These are phyloP conservation scores for Nicotiana noctiflora DNA, from an alignment of 257 asterid species.

Conservation along the genomic window DNA sequence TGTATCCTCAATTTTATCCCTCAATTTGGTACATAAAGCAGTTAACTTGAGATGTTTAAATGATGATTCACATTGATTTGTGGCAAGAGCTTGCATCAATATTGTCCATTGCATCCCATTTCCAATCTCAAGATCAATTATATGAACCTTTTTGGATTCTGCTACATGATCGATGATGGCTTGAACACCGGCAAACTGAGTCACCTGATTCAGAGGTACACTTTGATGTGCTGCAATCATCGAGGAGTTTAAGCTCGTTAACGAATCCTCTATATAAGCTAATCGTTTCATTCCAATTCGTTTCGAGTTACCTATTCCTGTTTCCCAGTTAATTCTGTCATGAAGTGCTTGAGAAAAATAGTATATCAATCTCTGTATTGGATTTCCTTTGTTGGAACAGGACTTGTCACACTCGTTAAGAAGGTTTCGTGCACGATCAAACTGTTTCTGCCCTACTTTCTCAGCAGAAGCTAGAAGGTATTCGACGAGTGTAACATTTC, in stretches of 20 bases:
- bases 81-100: slow-evolving; percentile 61
- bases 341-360: slow-evolving; percentile 27
- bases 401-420: slow-evolving; percentile 22
- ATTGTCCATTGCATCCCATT: slow-evolving; percentile 43
- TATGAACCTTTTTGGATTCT: slow-evolving; percentile 37
- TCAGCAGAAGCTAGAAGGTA: slow-evolving; percentile 48
- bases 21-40: slow-evolving; percentile 35
- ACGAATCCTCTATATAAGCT: neutral
- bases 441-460: slow-evolving; percentile 31
- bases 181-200: slow-evolving; percentile 47
- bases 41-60: slow-evolving; percentile 48
- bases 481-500: slow-evolving; percentile 35
- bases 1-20: slow-evolving; percentile 36
- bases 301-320: slow-evolving; percentile 7
- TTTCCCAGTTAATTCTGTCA: slow-evolving; percentile 23
- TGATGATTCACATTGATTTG: slow-evolving; percentile 15
- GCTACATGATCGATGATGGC: slow-evolving; percentile 38
- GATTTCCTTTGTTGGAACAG: slow-evolving; percentile 25
- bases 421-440: slow-evolving; percentile 21
- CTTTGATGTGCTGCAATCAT: slow-evolving; percentile 29
- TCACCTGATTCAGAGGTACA: slow-evolving; percentile 38
- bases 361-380: slow-evolving; percentile 21
- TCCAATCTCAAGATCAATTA: slow-evolving; percentile 44
- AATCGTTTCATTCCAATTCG: slow-evolving; percentile 5
- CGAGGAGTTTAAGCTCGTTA: neutral